Evolutionary conservation across 345 rosid species (phyloP), one percentile per base, ranked within the genome.

Genomic region (Hibiscus mutabilis): DNA sequence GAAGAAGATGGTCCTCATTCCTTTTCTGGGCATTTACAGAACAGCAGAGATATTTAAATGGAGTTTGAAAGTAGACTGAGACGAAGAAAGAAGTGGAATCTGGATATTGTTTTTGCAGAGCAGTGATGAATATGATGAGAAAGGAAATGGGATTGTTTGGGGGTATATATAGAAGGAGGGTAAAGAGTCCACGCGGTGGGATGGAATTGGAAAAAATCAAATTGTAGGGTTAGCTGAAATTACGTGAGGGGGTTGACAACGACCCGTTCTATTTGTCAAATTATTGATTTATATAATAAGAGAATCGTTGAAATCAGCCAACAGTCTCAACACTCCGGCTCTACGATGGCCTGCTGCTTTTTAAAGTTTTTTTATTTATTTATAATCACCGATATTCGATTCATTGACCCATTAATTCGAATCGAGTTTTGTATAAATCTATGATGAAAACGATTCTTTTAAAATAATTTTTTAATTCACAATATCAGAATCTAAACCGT

Each of bases 1-100:
- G 49, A 49, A 70, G 55, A 80, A 66, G 3, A 76, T 56, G 60
- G 52, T 69, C 71, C 69, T 78, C 82, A 78, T 79, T 42, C 74
- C 42, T 70, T 71, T 42, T 14, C 37, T 70, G 0, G 64, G 64
- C 12, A 24, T 58, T 14, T 4, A 11, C 6, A 13, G 24, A 10
- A 2, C 27, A 55, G 6, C 4, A 8, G 21, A 19, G 24, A 55
- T 14, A 57, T 33, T 24, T 57, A 14, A 25, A 4, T 19, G 51
- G 37, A 3, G 57, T 24, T 66, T 61, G 19, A n/a, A 42, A 19
- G 21, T 37, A 37, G 25, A 18, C 2, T 29, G 10, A 15, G 27
- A 12, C 5, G 10, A 2, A 2, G 13, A 19, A 51, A n/a, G 24
- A 29, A 4, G 11, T 15, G 27, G 8, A 46, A 19, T 16, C 11